Evolutionary conservation across 805 yeast genomes (phyloP), one percentile per base, ranked within the genome.

Genomic region (Wickerhamiella nectarea): DNA sequence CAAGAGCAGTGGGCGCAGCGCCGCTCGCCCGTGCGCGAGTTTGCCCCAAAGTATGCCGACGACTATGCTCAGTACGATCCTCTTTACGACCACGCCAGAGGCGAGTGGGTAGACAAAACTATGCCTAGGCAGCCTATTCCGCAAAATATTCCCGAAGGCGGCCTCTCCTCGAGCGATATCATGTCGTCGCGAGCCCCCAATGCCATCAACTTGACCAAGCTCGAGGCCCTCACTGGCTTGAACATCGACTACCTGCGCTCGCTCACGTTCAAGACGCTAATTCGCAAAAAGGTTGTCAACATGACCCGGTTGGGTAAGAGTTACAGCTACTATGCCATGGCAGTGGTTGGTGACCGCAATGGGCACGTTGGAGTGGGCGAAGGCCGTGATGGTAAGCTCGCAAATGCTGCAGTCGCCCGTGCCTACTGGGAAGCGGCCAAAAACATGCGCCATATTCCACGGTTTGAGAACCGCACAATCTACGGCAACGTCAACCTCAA

Each of bases 341-440:
- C 86, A 11, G 81, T 86, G 29, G 95, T 82, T 12, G 98, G 98
- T 38, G 94, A 91, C 63, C 73, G 78, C 44, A 81, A 83, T 51
- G 98, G 98, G 50, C 81, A 85, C 80, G 70, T 91, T 47, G 97
- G 97, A 29, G 68, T 87, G 39, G 98, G 97, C 40, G 94, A 86
- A 62, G 98, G 97, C 49, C 84, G 83, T 58, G 89, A 91, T 48
- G 70, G 85, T 52, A 78, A 74, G 45, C 84, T 80, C 47, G 73
- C 80, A 65, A 66, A 80, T 41, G 71, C 72, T 44, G 95, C 97
- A 2, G 71, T 79, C 26, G 66, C 73, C 34, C 82, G 84, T 59
- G 95, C 97, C 4, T 85, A 79, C 61, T 83, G 94, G 94, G 80
- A 82, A 56, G 96, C 97, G 1, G 80, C 87, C 44, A 83, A 85